These are phyloP conservation scores for Sergeia podlipaevii DNA, from an alignment of 208 protist genomes.

Conservation along the genomic window DNA sequence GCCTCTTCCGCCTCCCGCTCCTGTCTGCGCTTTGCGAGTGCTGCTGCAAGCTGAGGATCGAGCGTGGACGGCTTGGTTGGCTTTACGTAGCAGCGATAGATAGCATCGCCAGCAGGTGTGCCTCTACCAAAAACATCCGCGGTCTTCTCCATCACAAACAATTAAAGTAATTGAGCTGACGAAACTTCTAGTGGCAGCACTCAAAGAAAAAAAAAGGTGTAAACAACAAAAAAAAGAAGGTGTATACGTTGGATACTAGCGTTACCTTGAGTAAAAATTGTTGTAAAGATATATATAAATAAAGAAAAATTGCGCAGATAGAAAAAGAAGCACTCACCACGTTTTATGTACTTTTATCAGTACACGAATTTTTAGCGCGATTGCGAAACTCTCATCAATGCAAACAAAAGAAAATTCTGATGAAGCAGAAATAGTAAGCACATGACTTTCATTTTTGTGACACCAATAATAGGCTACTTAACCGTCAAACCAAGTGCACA, in stretches of 20 bases:
- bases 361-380: too few species aligned
- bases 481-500: too few species aligned
- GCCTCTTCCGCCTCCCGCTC: constrained; percentile 69
- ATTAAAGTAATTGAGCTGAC: neutral
- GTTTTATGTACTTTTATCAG: too few species aligned
- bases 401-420: too few species aligned
- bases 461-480: too few species aligned
- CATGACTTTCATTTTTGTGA: too few species aligned
- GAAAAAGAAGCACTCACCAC: too few species aligned
- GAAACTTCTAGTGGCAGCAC: neutral
- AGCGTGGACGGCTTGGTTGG: constrained; percentile 76
- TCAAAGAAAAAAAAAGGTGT: neutral
- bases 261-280: too few species aligned
- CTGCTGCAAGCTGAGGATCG: constrained; percentile 65
- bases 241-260: neutral
- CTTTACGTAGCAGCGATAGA: constrained; percentile 78
- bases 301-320: too few species aligned
- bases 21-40: constrained; percentile 41
- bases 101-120: constrained; percentile 82
- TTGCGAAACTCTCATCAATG: too few species aligned
- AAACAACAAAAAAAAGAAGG: constrained; percentile 1
- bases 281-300: too few species aligned
- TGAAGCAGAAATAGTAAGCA: too few species aligned
- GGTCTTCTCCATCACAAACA: constrained; percentile 32
- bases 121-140: constrained; percentile 81